Evolutionary conservation across 306 rosid species (phyloP).

Genomic region (Trichosanthes cucumerina): DNA sequence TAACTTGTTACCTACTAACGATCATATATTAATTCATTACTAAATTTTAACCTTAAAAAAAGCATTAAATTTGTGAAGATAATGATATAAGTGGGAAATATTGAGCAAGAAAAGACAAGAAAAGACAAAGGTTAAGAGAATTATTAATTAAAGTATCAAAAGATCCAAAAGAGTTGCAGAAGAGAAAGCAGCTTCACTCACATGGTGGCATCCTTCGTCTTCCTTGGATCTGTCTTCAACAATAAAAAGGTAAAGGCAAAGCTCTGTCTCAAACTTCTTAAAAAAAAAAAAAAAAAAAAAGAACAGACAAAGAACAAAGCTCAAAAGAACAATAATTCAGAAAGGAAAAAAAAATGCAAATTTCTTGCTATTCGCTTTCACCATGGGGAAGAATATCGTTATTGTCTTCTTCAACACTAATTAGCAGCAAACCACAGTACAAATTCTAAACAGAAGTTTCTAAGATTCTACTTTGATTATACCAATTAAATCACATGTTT

Average conservation of each 20-base stretch:
- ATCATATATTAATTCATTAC: no score
- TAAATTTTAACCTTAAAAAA: no score
- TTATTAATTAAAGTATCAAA: not conserved
- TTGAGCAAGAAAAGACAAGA: not conserved
- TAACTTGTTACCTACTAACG: no score
- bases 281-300: not conserved
- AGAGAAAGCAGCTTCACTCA: constrained; percentile 1
- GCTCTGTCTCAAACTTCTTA: not conserved
- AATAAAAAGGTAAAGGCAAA: not conserved
- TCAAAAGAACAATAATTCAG: not conserved
- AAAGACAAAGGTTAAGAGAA: not conserved
- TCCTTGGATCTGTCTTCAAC: not conserved
- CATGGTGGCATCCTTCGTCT: constrained; percentile 5
- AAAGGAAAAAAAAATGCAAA: not conserved
- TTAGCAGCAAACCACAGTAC: not conserved
- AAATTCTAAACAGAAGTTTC: not conserved
- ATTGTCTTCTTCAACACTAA: not conserved
- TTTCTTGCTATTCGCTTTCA: not conserved
- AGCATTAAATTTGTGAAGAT: no score
- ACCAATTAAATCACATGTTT: not conserved
- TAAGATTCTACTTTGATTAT: not conserved
- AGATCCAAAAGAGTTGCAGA: not conserved
- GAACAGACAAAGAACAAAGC: not conserved
- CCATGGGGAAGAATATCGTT: not conserved
- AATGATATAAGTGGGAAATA: not conserved